Conservation (phyloP, 106 monocot genomes). For the Agapanthus africanus region DNA sequence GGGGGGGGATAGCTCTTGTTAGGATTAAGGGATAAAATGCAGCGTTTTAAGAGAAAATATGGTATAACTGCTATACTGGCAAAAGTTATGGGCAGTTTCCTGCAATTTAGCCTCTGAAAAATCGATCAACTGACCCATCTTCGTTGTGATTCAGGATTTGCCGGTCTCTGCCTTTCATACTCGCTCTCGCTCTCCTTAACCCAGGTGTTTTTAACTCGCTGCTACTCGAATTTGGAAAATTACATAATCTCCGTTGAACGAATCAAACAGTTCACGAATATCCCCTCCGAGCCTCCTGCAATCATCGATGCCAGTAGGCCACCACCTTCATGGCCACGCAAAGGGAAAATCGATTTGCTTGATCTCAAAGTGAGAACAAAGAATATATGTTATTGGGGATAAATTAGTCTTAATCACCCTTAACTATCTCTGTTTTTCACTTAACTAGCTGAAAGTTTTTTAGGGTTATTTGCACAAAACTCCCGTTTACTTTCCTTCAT, state of each 20-base stretch:
- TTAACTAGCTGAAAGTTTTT: too few relatives aligned
- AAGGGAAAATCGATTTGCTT: slow-evolving; percentile 71
- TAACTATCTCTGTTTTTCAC: too few relatives aligned
- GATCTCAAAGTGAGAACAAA: slow-evolving; percentile 45
- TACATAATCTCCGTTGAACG: slow-evolving; percentile 75
- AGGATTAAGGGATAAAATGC: too few relatives aligned
- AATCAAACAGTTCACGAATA: slow-evolving; percentile 73
- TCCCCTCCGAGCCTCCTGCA: slow-evolving; percentile 60
- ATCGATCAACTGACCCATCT: neutral
- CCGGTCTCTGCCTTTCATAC: slow-evolving; percentile 77
- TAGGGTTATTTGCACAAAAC: too few relatives aligned
- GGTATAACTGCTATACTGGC: too few relatives aligned
- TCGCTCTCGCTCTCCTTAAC: slow-evolving; percentile 44
- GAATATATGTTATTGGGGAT: too few relatives aligned
- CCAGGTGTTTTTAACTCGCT: slow-evolving; percentile 63
- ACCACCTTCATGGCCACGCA: slow-evolving; percentile 57
- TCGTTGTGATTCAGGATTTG: slow-evolving; percentile 43
- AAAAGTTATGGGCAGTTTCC: too few relatives aligned
- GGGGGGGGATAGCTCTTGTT: too few relatives aligned
- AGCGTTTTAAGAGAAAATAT: too few relatives aligned
- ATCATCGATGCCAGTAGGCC: slow-evolving; percentile 43
- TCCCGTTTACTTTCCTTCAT: too few relatives aligned
- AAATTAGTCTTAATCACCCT: too few relatives aligned
- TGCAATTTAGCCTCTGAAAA: too few relatives aligned
- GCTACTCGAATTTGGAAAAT: slow-evolving; percentile 71